Conservation (phyloP, 2,329 filamentous ascomycete genomes). For the Aureobasidium sp. region DNA sequence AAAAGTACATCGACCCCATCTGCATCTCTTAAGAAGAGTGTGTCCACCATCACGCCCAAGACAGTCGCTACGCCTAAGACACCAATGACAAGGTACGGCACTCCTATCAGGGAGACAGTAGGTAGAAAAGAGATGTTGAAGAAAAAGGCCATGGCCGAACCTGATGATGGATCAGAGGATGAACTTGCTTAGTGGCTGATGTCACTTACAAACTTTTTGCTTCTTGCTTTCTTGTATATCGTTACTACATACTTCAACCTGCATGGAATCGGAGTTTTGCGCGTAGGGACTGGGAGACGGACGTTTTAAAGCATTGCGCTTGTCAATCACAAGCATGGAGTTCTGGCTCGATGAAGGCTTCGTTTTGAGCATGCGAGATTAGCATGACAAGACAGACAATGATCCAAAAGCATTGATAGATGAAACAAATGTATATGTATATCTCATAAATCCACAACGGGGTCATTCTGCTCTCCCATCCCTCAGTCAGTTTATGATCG, state of each 20-base stretch:
- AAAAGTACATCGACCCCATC: not conserved
- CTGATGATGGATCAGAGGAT: slow-evolving; percentile 9
- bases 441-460: not conserved
- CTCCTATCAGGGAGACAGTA: not conserved
- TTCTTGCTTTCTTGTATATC: not conserved
- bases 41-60: not conserved
- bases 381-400: too few species aligned
- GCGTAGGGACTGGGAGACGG: not conserved
- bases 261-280: not conserved
- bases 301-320: not conserved
- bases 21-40: not conserved
- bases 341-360: not conserved
- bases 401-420: not conserved
- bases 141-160: not conserved
- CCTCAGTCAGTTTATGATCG: too few species aligned
- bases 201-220: not conserved
- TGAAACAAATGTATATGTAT: not conserved
- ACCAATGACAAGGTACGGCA: not conserved
- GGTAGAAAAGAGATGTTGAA: not conserved
- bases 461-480: not conserved
- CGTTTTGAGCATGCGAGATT: not conserved
- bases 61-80: not conserved
- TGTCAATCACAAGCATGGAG: not conserved
- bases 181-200: not conserved
- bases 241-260: not conserved